Base-by-base conservation (phyloP, 2,329 filamentous ascomycete genomes). In the Fusarium phyllophilum region DNA sequence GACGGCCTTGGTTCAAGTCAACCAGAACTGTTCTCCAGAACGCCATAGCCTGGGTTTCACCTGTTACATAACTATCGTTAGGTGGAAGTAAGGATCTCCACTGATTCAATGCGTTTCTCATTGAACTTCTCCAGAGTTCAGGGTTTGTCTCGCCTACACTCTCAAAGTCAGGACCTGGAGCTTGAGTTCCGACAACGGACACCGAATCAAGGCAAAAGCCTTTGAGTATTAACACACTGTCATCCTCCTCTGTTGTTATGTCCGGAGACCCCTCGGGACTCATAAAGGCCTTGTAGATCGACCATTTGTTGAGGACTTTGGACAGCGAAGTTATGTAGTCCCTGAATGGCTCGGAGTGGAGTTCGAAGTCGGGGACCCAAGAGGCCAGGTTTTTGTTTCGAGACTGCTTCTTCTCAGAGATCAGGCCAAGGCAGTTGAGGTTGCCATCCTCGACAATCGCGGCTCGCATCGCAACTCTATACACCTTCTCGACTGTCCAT, bases 401-500 rank as follows among this genome's bases (percentile, higher is more conserved):
- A 18, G 17, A 34, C 10, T 33, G 18, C 8, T 22, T 57, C 12
- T 29, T 18, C 11, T 66, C 64, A 2, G 64, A 65, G 9, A 66
- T 66, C 2, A 66, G n/a, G 6, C 64, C 64, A 44, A 66, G 49
- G 13, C 64, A 65, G 17, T 33, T 22, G 22, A 65, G 64, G 39
- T 41, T 46, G 5, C 38, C 24, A n/a, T 65, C 64, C 6, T 65
- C 60, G 6, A 65, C 10, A 17, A 66, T 44, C 3, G 64, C 42
- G 5, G 51, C 42, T 12, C 64, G 26, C 64, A 66, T 66, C 5
- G 64, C 60, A 2, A 44, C 64, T 31, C 64, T 18, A 9, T 65
- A 66, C 4, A 66, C 44, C 26, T 64, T 66, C 26, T 66, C 64
- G 6, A 66, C 64, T 8, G 60, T n/a, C 60, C 60, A 66, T 9